Evolutionary conservation across 495 filamentous ascomycete species (phyloP).

Genomic region (Glutinoglossum americanum): DNA sequence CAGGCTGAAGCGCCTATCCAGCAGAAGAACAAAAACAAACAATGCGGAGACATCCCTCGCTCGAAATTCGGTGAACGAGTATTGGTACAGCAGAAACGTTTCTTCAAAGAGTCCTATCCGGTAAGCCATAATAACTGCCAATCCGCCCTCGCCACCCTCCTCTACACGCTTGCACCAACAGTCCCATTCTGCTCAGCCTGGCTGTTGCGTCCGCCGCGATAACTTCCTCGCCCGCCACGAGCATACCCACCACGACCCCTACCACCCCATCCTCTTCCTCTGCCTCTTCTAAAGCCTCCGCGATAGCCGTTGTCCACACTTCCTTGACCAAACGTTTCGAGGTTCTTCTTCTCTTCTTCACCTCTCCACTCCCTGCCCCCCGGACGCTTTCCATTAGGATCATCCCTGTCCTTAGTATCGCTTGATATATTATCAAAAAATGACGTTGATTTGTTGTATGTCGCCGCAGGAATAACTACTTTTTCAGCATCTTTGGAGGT

Average conservation of each 20-base stretch:
- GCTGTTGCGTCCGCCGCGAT: background rate
- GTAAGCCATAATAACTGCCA: background rate
- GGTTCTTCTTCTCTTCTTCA: constrained; percentile 84
- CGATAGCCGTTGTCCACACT: constrained; percentile 75
- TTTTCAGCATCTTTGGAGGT: constrained; percentile 12
- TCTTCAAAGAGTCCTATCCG: background rate
- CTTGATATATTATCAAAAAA: constrained; percentile 98
- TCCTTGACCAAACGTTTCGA: constrained; percentile 97
- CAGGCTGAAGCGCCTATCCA: constrained; percentile 1
- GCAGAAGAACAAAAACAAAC: background rate
- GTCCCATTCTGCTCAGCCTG: background rate
- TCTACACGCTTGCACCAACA: background rate
- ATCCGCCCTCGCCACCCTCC: background rate
- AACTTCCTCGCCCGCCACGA: constrained; percentile 16
- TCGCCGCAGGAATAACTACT: constrained; percentile 21
- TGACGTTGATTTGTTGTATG: constrained; percentile 64
- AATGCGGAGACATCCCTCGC: background rate
- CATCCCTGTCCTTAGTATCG: constrained; percentile 76
- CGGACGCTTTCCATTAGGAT: constrained; percentile 36
- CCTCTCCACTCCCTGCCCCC: constrained; percentile 82
- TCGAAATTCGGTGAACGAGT: background rate
- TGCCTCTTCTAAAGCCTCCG: constrained; percentile 35
- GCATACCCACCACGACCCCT: constrained; percentile 23
- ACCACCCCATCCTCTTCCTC: constrained; percentile 25
- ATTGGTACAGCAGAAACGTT: background rate